Base-by-base conservation (phyloP, 2,329 filamentous ascomycete species). In the Colletotrichum destructivum region DNA sequence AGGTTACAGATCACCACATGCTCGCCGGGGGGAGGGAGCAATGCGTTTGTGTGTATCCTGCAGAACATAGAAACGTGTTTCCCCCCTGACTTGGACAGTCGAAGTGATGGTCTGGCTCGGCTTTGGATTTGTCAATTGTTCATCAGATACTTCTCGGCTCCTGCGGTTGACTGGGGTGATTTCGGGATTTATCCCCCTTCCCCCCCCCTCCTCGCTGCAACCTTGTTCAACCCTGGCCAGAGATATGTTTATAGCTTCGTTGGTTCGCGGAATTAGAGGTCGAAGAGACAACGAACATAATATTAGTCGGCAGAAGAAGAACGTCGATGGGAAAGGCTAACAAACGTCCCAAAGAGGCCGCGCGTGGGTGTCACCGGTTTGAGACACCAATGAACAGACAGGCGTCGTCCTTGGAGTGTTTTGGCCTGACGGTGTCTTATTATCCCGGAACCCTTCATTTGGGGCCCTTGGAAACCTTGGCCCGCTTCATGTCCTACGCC, bases 1-100 rank as follows among this genome's bases (percentile, higher is more conserved):
- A 40, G 49, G 59, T 55, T 63, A 56, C 59, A 47, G 51, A 63
- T 49, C 59, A 26, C 46, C 18, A 61, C 35, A 26, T 49, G n/a
- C 59, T 31, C 26, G 26, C 23, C n/a, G 15, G 18, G 38, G 47
- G 18, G 49, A n/a, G n/a, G 26, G 3, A 26, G 26, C 26, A 26
- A 4, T 26, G 26, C 26, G 4, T 26, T 26, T 1, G 26, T 26
- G 26, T 26, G 47, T n/a, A 4, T 46, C 38, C 38, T 47, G 59
- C 65, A 62, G 18, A 62, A 40, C 38, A 35, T 26, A n/a, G 51
- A 54, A 54, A 49, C 47, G 23, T 49, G 11, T n/a, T 23, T 4
- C 38, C 31, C 64, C 57, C 64, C 57, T 62, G 64, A 55, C 44
- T 38, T 38, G 18, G 40, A 47, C 40, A 47, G 26, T 35, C 23